Evolutionary conservation across 768 basidiomycete species (phyloP).

Genomic region (Podaxis sp.): DNA sequence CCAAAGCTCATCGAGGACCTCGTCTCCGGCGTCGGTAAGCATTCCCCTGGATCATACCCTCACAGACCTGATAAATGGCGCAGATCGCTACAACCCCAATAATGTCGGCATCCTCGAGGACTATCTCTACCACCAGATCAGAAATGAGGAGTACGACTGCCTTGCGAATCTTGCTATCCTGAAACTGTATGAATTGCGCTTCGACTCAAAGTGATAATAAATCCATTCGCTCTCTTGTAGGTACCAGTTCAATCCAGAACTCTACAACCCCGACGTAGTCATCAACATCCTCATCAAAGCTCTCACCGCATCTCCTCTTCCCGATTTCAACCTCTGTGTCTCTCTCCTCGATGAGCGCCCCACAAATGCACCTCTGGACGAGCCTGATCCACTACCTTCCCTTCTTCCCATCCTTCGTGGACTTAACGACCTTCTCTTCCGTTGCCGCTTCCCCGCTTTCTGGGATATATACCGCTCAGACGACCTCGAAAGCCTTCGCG

Average conservation of each 20-base stretch:
- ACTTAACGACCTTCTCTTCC: constrained; percentile 70
- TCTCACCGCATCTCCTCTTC: constrained; percentile 78
- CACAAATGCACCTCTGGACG: constrained; percentile 56
- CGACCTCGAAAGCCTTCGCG: constrained; percentile 67
- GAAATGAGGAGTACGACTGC: constrained; percentile 89
- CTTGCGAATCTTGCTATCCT: constrained; percentile 93
- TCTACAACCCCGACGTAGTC: constrained; percentile 91
- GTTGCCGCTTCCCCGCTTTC: constrained; percentile 87
- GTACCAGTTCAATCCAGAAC: constrained; percentile 94
- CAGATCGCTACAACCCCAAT: constrained; percentile 96
- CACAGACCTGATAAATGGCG: constrained; percentile 8
- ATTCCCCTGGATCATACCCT: neutral
- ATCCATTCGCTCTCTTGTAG: constrained; percentile 35
- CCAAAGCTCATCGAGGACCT: constrained; percentile 89
- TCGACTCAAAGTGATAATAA: constrained; percentile 20
- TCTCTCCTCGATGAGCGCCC: constrained; percentile 84
- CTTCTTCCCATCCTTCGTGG: constrained; percentile 68
- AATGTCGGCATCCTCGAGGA: constrained; percentile 94
- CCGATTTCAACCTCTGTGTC: constrained; percentile 94
- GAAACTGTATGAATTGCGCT: constrained; percentile 60
- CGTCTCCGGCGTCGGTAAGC: constrained; percentile 85
- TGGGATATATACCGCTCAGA: constrained; percentile 77
- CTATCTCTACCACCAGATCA: constrained; percentile 93
- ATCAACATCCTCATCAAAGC: constrained; percentile 94
- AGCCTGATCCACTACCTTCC: constrained; percentile 76